phyloP scores from a whole-genome alignment of 495 filamentous ascomycete genomes.

The Trichoderma gamsii region DNA sequence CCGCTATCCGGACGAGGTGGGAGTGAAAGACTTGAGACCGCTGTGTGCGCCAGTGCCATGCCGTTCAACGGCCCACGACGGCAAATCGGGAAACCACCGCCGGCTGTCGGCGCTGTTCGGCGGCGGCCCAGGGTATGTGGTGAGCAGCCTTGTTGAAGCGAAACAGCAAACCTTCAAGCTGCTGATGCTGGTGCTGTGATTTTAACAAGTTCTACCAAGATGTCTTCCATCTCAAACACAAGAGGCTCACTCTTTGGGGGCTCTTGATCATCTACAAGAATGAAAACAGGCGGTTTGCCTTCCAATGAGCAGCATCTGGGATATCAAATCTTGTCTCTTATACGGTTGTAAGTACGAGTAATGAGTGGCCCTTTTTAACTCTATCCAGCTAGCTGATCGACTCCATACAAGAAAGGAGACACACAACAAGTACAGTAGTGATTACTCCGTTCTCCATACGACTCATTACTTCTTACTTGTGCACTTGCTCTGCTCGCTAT shows the following conservation, averaged over 20 bases:
- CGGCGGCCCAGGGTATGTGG: background rate
- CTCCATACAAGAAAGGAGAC: background rate
- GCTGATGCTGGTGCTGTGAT: too few species aligned
- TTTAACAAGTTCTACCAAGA: too few species aligned
- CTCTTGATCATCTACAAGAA: background rate
- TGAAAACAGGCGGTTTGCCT: background rate
- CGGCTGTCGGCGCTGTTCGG: background rate
- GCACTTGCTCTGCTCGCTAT: too few species aligned
- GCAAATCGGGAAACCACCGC: background rate
- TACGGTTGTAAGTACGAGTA: too few species aligned
- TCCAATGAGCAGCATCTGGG: background rate
- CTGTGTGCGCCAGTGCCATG: background rate
- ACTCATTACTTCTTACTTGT: background rate
- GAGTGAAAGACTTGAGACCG: background rate
- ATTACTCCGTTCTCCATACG: slow-evolving; percentile 8
- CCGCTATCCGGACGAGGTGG: background rate
- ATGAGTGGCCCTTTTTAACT: background rate
- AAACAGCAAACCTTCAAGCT: background rate
- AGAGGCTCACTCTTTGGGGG: too few species aligned
- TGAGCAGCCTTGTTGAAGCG: background rate
- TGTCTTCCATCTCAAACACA: too few species aligned
- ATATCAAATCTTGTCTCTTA: background rate
- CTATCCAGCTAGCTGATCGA: background rate
- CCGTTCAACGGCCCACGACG: background rate
- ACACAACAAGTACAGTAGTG: background rate